A percentile compares a stretch with the other conserved stretches of the same genome.
These are phyloP conservation scores for Anastatica hierochuntica DNA, from an alignment of 345 rosid species.

Conservation along the genomic window DNA sequence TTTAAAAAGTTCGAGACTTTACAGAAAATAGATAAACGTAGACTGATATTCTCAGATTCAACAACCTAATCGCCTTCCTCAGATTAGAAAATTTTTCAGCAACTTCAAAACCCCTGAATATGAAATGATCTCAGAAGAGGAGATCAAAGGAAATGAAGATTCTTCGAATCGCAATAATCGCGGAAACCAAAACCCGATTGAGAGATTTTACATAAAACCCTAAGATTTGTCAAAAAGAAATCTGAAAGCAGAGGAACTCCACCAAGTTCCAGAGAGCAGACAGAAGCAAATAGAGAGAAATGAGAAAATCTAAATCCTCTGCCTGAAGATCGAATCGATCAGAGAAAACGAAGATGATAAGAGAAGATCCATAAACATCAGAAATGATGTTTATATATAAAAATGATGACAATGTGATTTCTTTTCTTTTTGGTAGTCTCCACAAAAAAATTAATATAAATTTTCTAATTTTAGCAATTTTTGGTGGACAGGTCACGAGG, in stretches of 20 bases:
- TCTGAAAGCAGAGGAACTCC: background rate
- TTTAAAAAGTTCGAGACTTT: too few relatives aligned
- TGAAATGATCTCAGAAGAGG: too few relatives aligned
- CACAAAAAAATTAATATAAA: background rate
- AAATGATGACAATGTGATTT: too few relatives aligned
- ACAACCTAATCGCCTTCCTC: too few relatives aligned
- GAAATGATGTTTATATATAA: background rate
- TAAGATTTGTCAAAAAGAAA: conserved; percentile 1
- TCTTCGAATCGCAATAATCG: too few relatives aligned
- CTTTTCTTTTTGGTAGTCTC: background rate
- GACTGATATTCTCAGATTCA: background rate
- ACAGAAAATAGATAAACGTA: background rate
- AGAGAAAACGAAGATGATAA: too few relatives aligned
- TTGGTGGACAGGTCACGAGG: conserved; percentile 14
- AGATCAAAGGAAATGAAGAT: too few relatives aligned
- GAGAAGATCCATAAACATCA: too few relatives aligned
- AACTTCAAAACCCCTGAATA: too few relatives aligned
- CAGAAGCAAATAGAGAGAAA: background rate
- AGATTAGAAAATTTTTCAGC: too few relatives aligned
- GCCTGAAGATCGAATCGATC: too few relatives aligned
- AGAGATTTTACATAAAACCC: conserved; percentile 3
- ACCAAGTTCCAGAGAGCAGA: too few relatives aligned
- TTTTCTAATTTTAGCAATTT: conserved; percentile 20
- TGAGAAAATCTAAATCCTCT: conserved; percentile 18
- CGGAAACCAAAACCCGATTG: conserved; percentile 14